These are phyloP conservation scores for Xylariaceae sp. DNA, from an alignment of 2,329 filamentous ascomycete genomes.

Conservation along the genomic window DNA sequence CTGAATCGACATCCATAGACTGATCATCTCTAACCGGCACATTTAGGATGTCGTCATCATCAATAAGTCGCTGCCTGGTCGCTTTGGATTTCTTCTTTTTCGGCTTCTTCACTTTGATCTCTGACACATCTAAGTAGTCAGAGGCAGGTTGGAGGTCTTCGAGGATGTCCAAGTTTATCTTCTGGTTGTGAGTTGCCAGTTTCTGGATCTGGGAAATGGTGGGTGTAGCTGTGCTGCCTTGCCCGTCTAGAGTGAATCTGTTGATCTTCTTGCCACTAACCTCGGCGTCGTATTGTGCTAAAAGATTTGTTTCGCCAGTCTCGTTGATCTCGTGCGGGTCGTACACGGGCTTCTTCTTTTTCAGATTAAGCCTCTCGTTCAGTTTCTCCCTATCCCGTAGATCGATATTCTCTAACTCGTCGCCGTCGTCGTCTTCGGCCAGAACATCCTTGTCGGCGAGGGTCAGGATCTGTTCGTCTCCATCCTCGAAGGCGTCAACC, in stretches of 20 bases:
- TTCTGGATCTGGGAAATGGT: slow-evolving; percentile 52
- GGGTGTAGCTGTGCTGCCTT: slow-evolving; percentile 66
- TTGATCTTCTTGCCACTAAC: slow-evolving; percentile 88
- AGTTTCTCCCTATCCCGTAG: slow-evolving; percentile 71
- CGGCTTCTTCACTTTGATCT: slow-evolving; percentile 90
- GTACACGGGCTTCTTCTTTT: slow-evolving; percentile 88
- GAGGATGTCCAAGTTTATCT: slow-evolving; percentile 68
- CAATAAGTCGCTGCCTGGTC: slow-evolving; percentile 66
- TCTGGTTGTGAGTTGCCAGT: slow-evolving; percentile 64
- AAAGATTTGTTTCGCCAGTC: slow-evolving; percentile 62
- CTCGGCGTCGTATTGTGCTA: slow-evolving; percentile 94
- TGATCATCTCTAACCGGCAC: slow-evolving; percentile 40
- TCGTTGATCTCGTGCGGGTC: slow-evolving; percentile 76
- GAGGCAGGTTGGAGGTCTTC: slow-evolving; percentile 66
- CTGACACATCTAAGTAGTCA: slow-evolving; percentile 83
- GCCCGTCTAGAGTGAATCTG: slow-evolving; percentile 79
- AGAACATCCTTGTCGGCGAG: slow-evolving; percentile 91
- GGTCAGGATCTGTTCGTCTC: slow-evolving; percentile 84
- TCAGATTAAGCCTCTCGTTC: slow-evolving; percentile 74
- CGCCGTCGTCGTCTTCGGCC: slow-evolving; percentile 74
- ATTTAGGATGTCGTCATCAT: slow-evolving; percentile 60
- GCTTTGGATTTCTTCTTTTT: slow-evolving; percentile 86
- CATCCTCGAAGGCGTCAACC: slow-evolving; percentile 74
- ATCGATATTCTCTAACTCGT: slow-evolving; percentile 79
- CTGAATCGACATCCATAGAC: slow-evolving; percentile 74